These are phyloP conservation scores for Trichosporon ovoides DNA, from an alignment of 1,284 basidiomycete species.

Conservation along the genomic window DNA sequence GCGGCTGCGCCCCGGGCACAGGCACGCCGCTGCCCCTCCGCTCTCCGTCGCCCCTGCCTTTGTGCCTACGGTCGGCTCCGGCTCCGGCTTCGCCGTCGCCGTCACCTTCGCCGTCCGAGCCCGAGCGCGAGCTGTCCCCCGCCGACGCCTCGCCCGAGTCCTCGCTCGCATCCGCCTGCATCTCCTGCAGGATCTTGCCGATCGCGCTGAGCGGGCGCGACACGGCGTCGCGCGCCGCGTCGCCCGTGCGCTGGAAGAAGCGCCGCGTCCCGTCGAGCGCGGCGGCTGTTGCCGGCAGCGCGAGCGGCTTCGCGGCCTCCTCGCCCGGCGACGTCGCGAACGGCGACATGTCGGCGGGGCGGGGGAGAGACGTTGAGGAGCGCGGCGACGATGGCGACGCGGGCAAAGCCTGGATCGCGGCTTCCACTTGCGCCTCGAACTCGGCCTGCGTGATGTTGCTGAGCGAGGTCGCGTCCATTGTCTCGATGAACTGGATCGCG, in stretches of 20 bases:
- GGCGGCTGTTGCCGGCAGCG: constrained; percentile 58
- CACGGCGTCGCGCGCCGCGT: constrained; percentile 59
- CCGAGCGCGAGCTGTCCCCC: constrained; percentile 27
- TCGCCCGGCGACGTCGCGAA: constrained; percentile 57
- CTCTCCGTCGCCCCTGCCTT: neutral
- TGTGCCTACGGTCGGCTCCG: neutral
- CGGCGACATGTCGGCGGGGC: constrained; percentile 34
- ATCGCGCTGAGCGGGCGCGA: constrained; percentile 82
- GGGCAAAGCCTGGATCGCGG: constrained; percentile 66
- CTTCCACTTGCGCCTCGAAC: constrained; percentile 75
- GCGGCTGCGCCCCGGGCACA: constrained; percentile 3
- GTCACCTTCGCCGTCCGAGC: constrained; percentile 23
- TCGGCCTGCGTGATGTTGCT: constrained; percentile 89
- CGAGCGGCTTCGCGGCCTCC: constrained; percentile 72
- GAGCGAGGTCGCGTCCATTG: constrained; percentile 89
- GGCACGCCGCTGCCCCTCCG: neutral
- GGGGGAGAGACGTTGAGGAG: neutral
- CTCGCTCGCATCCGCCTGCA: constrained; percentile 53
- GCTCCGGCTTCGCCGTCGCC: constrained; percentile 25
- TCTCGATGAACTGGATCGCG: constrained; percentile 91
- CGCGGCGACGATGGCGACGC: constrained; percentile 36
- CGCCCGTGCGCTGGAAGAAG: constrained; percentile 78
- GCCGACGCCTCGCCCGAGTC: neutral
- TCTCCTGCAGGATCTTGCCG: constrained; percentile 64
- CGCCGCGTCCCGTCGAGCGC: constrained; percentile 68